Evolutionary conservation across 257 asterid genomes (phyloP).

Genomic region (Ajuga chamaepitys): DNA sequence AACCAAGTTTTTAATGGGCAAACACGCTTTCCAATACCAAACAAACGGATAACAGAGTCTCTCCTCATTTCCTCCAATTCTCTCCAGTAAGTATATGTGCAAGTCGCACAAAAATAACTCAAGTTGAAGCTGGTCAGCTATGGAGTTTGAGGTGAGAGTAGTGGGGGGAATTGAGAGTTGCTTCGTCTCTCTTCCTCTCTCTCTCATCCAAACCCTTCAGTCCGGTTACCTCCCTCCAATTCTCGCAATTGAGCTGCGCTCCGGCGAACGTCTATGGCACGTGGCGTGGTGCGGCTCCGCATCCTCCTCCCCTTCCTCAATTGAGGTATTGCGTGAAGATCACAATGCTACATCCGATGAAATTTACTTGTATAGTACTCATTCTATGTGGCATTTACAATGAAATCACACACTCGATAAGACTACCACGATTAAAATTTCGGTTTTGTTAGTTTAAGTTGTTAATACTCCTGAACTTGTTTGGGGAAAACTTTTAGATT

Average conservation of each 20-base stretch:
- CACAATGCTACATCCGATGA: background rate
- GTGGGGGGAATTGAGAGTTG: conserved; percentile 71
- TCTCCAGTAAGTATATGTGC: background rate
- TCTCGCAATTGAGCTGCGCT: conserved; percentile 73
- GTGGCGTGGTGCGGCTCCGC: conserved; percentile 94
- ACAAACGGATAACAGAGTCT: conserved; percentile 7
- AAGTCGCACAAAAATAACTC: background rate
- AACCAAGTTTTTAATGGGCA: background rate
- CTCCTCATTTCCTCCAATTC: background rate
- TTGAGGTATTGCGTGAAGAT: conserved; percentile 44
- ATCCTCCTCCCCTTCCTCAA: conserved; percentile 65
- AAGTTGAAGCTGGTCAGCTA: conserved; percentile 18
- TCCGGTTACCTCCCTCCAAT: conserved; percentile 85
- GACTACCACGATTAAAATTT: background rate
- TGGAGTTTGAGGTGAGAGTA: conserved; percentile 86
- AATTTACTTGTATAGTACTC: background rate
- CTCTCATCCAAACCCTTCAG: conserved; percentile 75
- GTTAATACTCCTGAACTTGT: background rate
- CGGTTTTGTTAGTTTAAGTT: background rate
- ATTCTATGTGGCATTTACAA: background rate
- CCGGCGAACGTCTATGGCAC: conserved; percentile 47
- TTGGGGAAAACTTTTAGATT: conserved; percentile 38
- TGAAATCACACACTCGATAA: background rate
- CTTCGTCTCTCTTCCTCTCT: conserved; percentile 71
- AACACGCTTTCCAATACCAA: conserved; percentile 23